phyloP scores from a whole-genome alignment of 192 early-diverging fungal species.

The Lunasporangiospora selenospora region DNA sequence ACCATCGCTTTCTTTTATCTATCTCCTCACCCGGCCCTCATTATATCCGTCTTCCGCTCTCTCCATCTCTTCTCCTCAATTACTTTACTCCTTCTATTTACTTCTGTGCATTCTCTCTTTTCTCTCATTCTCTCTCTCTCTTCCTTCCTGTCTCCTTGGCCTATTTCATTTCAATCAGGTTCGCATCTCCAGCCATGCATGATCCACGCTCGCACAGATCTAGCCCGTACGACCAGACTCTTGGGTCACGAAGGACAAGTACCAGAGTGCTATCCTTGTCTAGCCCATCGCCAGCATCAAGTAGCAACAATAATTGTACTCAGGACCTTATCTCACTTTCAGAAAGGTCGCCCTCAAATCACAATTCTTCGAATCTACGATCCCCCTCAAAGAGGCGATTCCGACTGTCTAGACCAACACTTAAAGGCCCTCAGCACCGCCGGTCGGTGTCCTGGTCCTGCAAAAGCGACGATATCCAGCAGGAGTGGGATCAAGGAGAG shows the following conservation, averaged over 20 bases:
- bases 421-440: background rate
- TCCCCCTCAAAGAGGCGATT: slow-evolving; percentile 7
- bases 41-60: background rate
- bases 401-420: slow-evolving; percentile 3
- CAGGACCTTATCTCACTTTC: background rate
- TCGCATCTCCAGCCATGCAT: slow-evolving; percentile 6
- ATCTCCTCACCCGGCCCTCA: no score
- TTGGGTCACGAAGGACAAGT: slow-evolving; percentile 32
- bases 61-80: no score
- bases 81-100: no score
- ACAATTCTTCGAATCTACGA: background rate
- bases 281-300: background rate
- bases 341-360: background rate
- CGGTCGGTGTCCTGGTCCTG: no score
- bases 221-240: slow-evolving; percentile 25
- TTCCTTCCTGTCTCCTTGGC: background rate
- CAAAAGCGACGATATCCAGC: slow-evolving; percentile 1
- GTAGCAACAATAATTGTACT: no score
- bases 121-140: background rate
- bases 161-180: background rate
- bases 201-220: slow-evolving; percentile 44
- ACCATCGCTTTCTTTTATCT: background rate
- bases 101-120: background rate
- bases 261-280: background rate
- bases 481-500: background rate